phyloP scores from a whole-genome alignment of 2,329 filamentous ascomycete genomes.

The Colletotrichum scovillei region DNA sequence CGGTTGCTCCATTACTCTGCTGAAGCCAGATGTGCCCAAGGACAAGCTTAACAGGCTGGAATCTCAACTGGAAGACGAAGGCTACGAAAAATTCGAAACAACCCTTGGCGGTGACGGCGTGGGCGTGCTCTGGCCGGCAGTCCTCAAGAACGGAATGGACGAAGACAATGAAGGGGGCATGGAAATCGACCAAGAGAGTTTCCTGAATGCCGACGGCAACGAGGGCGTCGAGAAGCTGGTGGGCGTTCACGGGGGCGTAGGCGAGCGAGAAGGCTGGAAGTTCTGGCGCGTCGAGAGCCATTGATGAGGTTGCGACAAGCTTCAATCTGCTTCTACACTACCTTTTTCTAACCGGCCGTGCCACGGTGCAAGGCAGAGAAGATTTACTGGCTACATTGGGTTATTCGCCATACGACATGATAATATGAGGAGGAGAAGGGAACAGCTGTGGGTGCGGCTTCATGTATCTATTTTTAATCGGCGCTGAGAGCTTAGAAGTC shows the following conservation, averaged over 20 bases:
- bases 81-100: constrained; percentile 87
- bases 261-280: constrained; percentile 84
- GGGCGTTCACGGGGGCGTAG: constrained; percentile 76
- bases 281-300: constrained; percentile 78
- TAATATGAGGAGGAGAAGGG: constrained; percentile 12
- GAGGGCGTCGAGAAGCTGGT: constrained; percentile 88
- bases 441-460: constrained; percentile 5
- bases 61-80: constrained; percentile 72
- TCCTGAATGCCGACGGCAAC: constrained; percentile 84
- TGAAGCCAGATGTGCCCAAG: constrained; percentile 73
- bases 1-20: constrained; percentile 92
- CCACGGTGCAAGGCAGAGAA: constrained; percentile 8
- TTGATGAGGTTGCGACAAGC: constrained; percentile 31
- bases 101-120: constrained; percentile 94
- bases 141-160: constrained; percentile 85
- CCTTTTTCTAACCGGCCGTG: background rate
- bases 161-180: constrained; percentile 84
- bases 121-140: constrained; percentile 92
- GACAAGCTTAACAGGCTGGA: constrained; percentile 73
- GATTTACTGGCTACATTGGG: background rate
- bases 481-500: constrained; percentile 16
- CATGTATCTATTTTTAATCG: constrained; percentile 17
- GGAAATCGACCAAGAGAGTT: constrained; percentile 88
- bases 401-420: constrained; percentile 28
- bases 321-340: constrained; percentile 5